Evolutionary conservation across 2,329 filamentous ascomycete genomes (phyloP), one percentile per base, ranked within the genome.

Genomic region (Parastagonospora nodorum): DNA sequence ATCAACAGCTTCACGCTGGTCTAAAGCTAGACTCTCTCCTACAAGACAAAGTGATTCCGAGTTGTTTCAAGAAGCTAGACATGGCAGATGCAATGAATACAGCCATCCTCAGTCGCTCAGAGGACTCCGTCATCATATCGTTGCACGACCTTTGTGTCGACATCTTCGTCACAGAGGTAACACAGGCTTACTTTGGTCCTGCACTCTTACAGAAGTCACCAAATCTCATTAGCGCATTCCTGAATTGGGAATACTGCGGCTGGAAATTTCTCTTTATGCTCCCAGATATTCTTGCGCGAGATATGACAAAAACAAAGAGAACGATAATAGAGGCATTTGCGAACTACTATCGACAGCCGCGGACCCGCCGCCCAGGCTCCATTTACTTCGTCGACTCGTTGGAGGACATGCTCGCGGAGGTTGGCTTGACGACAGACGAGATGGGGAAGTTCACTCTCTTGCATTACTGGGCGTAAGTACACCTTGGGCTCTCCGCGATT

Each of bases 391-490:
- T 52, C 11, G 36, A 41, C 11, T 42, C 45, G 4, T 14, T 49
- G 8, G 53, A 59, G 29, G 43, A 57, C 5, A 49, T 55, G 50
- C 31, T 57, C 2, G 41, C 40, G 2, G 53, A 57, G 11, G 39
- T 48, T 31, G 53, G 53, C 10, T 19, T 52, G 11, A 53, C 15
- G 19, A 48, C 51, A 15, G 33, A 44, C 14, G 55, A 58, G 10
- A 57, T 54, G 42, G 58, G 29, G 5, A 50, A 43, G 7, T 29
- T 53, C 32, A 37, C 43, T 6, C 19, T 59, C 19, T 33, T 61
- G 33, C 50, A 58, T 31, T 57, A 42, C 38, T 61, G 55, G 55
- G 58, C 55, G 57, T 61, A 47, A 46, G 57, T 54, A 14, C 16
- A 28, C 3, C 24, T 24, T 33, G 11, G 10, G n/a, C 1, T 36